Conservation (phyloP, 345 rosid species). For the Eucalyptus cladocalyx region DNA sequence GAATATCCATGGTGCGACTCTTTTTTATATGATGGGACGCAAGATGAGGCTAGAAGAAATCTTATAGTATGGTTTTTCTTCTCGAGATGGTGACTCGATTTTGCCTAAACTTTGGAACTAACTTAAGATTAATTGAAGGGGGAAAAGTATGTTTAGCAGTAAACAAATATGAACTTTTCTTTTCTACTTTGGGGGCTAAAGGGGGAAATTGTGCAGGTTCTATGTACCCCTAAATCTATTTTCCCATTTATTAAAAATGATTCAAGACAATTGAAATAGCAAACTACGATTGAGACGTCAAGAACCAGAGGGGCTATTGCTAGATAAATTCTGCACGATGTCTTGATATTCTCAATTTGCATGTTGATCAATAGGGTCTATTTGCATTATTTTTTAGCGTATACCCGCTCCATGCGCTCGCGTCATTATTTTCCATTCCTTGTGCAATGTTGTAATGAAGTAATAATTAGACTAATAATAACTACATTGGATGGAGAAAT, state of each 20-base stretch:
- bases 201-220: background rate
- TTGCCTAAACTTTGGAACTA: background rate
- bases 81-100: background rate
- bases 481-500: background rate
- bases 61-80: background rate
- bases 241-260: background rate
- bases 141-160: background rate
- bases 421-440: background rate
- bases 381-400: background rate
- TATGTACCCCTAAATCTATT: background rate
- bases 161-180: background rate
- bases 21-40: background rate
- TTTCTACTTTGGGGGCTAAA: background rate
- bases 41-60: background rate
- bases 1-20: background rate
- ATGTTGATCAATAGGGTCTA: background rate
- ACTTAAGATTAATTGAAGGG: background rate
- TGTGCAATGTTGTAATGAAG: background rate
- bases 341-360: background rate
- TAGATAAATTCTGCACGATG: background rate
- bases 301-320: background rate
- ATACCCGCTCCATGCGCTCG: background rate
- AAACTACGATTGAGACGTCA: background rate
- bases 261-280: background rate
- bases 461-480: background rate